Conservation (phyloP, 805 yeast species). For the Hanseniaspora singularis region DNA sequence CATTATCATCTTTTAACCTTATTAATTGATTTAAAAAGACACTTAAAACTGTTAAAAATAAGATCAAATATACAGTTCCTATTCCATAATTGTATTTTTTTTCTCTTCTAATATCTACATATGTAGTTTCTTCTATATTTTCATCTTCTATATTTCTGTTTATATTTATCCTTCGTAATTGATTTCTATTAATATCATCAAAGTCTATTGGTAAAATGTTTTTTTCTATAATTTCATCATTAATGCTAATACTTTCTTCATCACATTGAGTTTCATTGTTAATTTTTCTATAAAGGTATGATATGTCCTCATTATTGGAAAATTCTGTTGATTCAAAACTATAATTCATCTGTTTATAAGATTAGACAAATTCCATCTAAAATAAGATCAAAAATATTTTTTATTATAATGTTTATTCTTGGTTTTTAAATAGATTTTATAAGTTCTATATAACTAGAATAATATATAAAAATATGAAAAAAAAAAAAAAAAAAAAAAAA, state of each 20-base stretch:
- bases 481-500: no score
- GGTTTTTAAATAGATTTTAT: no score
- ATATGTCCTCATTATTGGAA: neutral
- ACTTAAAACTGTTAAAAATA: neutral
- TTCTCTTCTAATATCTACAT: slow-evolving; percentile 8
- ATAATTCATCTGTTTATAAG: no score
- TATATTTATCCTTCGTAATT: no score
- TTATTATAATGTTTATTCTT: no score
- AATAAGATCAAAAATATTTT: no score
- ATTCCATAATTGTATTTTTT: slow-evolving; percentile 9
- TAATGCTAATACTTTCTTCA: neutral
- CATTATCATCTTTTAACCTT: no score
- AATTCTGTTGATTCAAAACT: neutral
- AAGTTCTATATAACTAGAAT: no score
- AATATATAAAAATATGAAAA: no score
- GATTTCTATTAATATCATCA: neutral
- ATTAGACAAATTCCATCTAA: no score
- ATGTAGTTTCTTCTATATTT: no score
- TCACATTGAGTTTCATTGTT: no score
- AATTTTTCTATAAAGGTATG: neutral
- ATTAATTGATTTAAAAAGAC: neutral
- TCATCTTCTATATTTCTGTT: neutral
- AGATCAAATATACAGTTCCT: neutral
- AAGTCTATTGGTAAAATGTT: neutral
- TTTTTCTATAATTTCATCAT: neutral